These are phyloP conservation scores for Pseudogymnoascus sp. DNA, from an alignment of 2,329 filamentous ascomycete genomes.

Conservation along the genomic window DNA sequence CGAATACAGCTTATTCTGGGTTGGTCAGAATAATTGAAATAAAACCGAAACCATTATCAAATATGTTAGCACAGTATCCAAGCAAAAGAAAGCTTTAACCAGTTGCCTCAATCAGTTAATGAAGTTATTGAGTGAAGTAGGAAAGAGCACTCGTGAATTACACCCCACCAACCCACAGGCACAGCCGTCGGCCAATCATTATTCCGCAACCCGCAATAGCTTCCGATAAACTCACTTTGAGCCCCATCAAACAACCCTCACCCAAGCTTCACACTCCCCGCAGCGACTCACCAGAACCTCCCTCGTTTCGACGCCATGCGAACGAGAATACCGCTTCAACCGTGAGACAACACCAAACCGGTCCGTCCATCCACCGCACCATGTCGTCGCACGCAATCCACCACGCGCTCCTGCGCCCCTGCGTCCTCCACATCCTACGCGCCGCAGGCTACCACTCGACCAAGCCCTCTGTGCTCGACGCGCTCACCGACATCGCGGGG, in stretches of 20 bases:
- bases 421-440: slow-evolving; percentile 83
- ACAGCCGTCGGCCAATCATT: not conserved
- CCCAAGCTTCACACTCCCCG: not conserved
- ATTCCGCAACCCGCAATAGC: not conserved
- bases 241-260: not conserved
- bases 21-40: no score
- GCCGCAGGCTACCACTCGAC: slow-evolving; percentile 84
- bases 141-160: not conserved
- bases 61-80: not conserved
- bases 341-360: not conserved
- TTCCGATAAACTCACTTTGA: not conserved
- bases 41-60: no score
- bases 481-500: slow-evolving; percentile 76
- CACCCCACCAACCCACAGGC: not conserved
- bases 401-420: slow-evolving; percentile 76
- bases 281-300: not conserved
- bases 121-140: not conserved
- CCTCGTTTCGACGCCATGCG: not conserved
- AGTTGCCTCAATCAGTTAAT: not conserved
- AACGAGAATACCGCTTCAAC: not conserved
- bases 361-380: not conserved
- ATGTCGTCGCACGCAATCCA: slow-evolving; percentile 34
- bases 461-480: slow-evolving; percentile 73
- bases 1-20: no score
- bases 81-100: not conserved